A percentile compares a stretch with the other conserved stretches of the same genome.
Evolutionary conservation across 2,329 filamentous ascomycete genomes (phyloP).

Genomic region (Fusarium chlamydosporum): DNA sequence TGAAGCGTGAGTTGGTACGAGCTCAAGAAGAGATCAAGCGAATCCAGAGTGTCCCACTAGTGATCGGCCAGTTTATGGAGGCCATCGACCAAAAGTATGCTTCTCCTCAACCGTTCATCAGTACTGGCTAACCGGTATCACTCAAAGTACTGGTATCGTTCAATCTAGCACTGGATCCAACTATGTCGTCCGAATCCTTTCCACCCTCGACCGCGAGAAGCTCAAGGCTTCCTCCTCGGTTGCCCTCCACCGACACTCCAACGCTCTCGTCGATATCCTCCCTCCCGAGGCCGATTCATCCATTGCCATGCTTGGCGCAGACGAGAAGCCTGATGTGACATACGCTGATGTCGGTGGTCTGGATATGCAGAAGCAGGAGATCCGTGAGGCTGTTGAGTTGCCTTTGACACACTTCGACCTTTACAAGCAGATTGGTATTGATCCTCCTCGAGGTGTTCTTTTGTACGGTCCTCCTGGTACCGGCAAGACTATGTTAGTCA

Average conservation of each 20-base stretch:
- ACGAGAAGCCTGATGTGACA: slow-evolving; percentile 98
- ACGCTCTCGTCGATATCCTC: slow-evolving; percentile 97
- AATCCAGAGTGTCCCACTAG: slow-evolving; percentile 96
- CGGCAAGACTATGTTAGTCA: slow-evolving; percentile 97
- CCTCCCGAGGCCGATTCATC: slow-evolving; percentile 99
- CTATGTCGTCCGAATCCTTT: slow-evolving; percentile 98
- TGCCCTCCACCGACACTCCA: slow-evolving; percentile 97
- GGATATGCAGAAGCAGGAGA: slow-evolving; percentile 99
- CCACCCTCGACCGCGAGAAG: slow-evolving; percentile 96
- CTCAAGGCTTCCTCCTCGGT: slow-evolving; percentile 98
- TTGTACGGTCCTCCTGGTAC: slow-evolving; percentile 97
- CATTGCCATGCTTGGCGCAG: slow-evolving; percentile 95
- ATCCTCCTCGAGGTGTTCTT: slow-evolving; percentile 94
- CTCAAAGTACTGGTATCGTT: slow-evolving; percentile 91
- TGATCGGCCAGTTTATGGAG: slow-evolving; percentile 99
- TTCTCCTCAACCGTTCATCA: slow-evolving; percentile 10
- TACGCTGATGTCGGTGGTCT: slow-evolving; percentile 98
- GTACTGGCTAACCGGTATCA: slow-evolving; percentile 19
- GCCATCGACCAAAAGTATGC: slow-evolving; percentile 98
- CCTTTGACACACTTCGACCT: slow-evolving; percentile 98
- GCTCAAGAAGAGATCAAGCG: slow-evolving; percentile 99
- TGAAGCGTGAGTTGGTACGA: slow-evolving; percentile 96
- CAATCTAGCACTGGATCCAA: slow-evolving; percentile 98
- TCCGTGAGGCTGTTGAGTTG: slow-evolving; percentile 95
- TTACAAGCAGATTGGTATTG: slow-evolving; percentile 99